phyloP scores from a whole-genome alignment of 73 alveolate species.

The Paramecium caudatum region DNA sequence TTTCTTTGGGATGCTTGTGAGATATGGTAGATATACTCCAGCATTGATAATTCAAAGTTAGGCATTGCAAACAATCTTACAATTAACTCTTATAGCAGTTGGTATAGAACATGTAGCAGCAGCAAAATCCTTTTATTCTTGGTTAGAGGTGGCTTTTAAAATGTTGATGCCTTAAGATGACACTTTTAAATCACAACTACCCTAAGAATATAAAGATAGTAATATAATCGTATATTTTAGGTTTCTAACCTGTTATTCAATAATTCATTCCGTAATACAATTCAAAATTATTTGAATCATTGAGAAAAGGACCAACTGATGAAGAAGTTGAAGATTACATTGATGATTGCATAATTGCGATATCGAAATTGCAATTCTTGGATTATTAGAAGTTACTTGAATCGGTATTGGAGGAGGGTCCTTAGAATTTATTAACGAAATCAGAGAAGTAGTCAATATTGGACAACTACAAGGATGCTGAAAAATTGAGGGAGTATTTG shows the following conservation, averaged over 20 bases:
- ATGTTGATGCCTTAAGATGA: slow-evolving; percentile 37
- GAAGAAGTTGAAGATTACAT: slow-evolving; percentile 64
- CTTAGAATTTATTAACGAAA: slow-evolving; percentile 17
- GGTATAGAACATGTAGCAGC: slow-evolving; percentile 57
- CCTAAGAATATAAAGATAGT: slow-evolving; percentile 39
- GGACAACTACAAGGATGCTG: not conserved
- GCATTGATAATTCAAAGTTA: not conserved
- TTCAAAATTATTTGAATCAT: slow-evolving; percentile 32
- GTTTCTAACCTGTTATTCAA: not conserved
- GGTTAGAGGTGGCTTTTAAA: slow-evolving; percentile 51
- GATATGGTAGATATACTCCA: slow-evolving; percentile 68
- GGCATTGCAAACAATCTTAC: slow-evolving; percentile 29
- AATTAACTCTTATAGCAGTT: slow-evolving; percentile 43
- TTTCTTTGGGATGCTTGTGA: slow-evolving; percentile 64
- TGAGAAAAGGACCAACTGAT: slow-evolving; percentile 51
- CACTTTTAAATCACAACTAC: not conserved
- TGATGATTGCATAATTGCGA: slow-evolving; percentile 44
- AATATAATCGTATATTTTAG: not conserved
- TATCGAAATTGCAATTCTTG: not conserved
- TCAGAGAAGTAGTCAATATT: slow-evolving; percentile 2
- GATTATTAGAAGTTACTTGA: not conserved
- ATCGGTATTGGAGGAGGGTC: slow-evolving; percentile 55
- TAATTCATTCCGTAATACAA: not conserved
- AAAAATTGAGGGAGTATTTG: not conserved
- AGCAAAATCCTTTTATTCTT: slow-evolving; percentile 48